Evolutionary conservation across 2,329 filamentous ascomycete species (phyloP).

Genomic region (Arthrinium puccinioides): DNA sequence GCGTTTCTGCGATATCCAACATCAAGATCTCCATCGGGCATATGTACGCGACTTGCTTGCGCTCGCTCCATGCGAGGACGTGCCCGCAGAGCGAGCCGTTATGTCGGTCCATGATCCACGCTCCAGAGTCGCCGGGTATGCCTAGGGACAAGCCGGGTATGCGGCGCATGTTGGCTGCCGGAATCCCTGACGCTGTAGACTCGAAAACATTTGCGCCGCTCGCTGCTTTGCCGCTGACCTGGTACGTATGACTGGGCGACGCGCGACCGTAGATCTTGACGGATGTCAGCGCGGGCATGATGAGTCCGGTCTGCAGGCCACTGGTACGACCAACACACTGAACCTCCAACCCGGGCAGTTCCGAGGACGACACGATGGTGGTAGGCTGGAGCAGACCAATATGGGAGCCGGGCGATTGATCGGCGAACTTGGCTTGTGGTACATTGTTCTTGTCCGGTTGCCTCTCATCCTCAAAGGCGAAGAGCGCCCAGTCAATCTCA

Average conservation of each 20-base stretch:
- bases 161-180: slow-evolving; percentile 10
- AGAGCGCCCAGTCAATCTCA: slow-evolving; percentile 93
- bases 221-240: slow-evolving; percentile 39
- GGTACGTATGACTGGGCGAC: slow-evolving; percentile 68
- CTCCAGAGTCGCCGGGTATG: slow-evolving; percentile 83
- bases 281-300: slow-evolving; percentile 70
- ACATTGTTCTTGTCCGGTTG: slow-evolving; percentile 68
- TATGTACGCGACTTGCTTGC: slow-evolving; percentile 80
- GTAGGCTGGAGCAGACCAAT: slow-evolving; percentile 41
- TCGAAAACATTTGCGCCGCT: slow-evolving; percentile 5
- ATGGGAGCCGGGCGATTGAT: slow-evolving; percentile 19
- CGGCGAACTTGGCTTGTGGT: slow-evolving; percentile 25
- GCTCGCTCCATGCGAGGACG: slow-evolving; percentile 78
- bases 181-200: slow-evolving; percentile 3
- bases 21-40: slow-evolving; percentile 91
- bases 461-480: slow-evolving; percentile 68
- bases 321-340: slow-evolving; percentile 86
- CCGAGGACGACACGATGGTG: slow-evolving; percentile 49
- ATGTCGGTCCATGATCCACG: slow-evolving; percentile 80
- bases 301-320: slow-evolving; percentile 71
- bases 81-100: slow-evolving; percentile 82
- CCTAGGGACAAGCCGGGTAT: slow-evolving; percentile 37
- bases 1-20: slow-evolving; percentile 73
- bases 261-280: slow-evolving; percentile 82
- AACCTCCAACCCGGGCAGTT: slow-evolving; percentile 68